Evolutionary conservation across 2,329 filamentous ascomycete genomes (phyloP), one percentile per base, ranked within the genome.

Genomic region (Chaetomium sp.): DNA sequence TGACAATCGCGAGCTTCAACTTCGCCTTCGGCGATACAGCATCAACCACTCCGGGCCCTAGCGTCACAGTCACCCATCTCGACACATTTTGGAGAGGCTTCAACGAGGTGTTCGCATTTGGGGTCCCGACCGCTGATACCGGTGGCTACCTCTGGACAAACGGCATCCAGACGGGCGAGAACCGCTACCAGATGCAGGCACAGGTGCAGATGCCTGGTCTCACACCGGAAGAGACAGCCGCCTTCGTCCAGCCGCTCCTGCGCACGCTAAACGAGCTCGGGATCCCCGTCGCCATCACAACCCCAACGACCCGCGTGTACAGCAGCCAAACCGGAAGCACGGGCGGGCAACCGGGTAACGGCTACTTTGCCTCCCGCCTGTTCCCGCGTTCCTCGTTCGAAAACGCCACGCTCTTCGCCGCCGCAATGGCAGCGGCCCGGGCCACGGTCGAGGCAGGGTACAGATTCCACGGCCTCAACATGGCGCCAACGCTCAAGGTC

Each of bases 391-490:
- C 65, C 13, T 72, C 75, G 57, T 79, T 73, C 64, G 69, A 66
- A 3, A 69, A 75, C 64, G 62, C 65, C 29, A 66, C 64, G 1
- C 63, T 69, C 12, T 72, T 76, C 64, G 60, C 66, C 38, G 65
- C 64, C 3, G 72, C 71, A 13, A 74, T 75, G 61, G 68, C 69
- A 12, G 74, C 73, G 45, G 74, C 76, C 63, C 73, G 72, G 6
- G 55, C 69, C 5, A 71, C 74, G 6, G 69, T 79, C 21, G 75
- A 78, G 63, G 71, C 71, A 1, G 77, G 78, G 3, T 72, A 73
- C 58, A 72, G 73, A 12, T 76, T 81, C 61, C 72, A 75, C 63
- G 74, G 71, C 1, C 74, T 78, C 56, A 73, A 74, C 54, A 75
- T 78, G 63, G 69, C 71, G 27, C 72, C 72, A 1, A 71, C 72